Conservation (phyloP, 192 early-diverging fungal species). For the Backusella australiensis region DNA sequence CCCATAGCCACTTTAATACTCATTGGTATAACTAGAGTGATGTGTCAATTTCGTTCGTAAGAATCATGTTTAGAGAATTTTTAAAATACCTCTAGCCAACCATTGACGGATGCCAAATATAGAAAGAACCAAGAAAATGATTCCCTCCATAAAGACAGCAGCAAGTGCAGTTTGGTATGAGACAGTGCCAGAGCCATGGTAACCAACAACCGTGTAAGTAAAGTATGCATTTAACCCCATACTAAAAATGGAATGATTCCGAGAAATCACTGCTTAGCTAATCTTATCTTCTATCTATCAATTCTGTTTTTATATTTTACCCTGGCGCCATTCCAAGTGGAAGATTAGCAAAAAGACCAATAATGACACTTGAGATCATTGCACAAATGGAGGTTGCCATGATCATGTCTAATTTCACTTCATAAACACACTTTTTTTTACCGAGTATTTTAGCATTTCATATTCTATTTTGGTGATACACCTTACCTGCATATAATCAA, state of each 20-base stretch:
- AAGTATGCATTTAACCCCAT: slow-evolving; percentile 86
- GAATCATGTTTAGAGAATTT: no score
- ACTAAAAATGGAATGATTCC: slow-evolving; percentile 10
- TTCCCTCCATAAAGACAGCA: slow-evolving; percentile 79
- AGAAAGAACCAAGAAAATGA: slow-evolving; percentile 74
- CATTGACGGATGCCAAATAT: slow-evolving; percentile 75
- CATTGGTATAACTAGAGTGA: slow-evolving; percentile 54
- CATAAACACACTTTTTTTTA: slow-evolving; percentile 47
- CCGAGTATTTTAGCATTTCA: background rate
- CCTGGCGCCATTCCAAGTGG: slow-evolving; percentile 81
- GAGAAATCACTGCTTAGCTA: background rate
- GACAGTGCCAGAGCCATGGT: slow-evolving; percentile 68
- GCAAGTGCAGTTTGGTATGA: slow-evolving; percentile 63
- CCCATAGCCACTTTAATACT: slow-evolving; percentile 72
- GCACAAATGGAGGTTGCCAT: slow-evolving; percentile 69
- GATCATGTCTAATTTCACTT: slow-evolving; percentile 66
- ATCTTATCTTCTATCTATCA: background rate
- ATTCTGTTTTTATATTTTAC: slow-evolving; percentile 11
- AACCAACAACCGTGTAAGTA: slow-evolving; percentile 77
- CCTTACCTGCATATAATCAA: slow-evolving; percentile 46
- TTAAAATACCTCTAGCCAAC: slow-evolving; percentile 50
- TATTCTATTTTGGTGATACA: no score
- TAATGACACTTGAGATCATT: slow-evolving; percentile 58
- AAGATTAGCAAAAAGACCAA: slow-evolving; percentile 69
- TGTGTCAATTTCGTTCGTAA: no score